These are phyloP conservation scores for Viola pubescens DNA, from an alignment of 441 rosid species.

Conservation along the genomic window DNA sequence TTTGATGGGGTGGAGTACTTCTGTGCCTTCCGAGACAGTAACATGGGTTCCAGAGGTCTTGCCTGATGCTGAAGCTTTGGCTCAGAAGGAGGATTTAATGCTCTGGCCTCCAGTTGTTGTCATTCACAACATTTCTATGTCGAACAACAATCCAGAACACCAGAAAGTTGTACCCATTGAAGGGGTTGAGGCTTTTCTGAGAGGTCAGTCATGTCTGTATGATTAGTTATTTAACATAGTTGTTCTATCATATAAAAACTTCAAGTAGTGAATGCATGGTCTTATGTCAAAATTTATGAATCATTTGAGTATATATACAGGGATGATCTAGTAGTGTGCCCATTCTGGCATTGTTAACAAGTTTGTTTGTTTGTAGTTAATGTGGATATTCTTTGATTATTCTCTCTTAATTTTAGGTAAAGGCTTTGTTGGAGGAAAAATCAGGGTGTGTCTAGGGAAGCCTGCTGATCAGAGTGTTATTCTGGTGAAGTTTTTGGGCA, in stretches of 20 bases:
- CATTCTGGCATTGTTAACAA: too few relatives aligned
- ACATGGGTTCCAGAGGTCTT: constrained; percentile 45
- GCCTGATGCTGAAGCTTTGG: constrained; percentile 38
- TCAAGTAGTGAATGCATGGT: constrained; percentile 5
- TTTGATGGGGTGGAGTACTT: constrained; percentile 54
- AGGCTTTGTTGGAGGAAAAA: constrained; percentile 44
- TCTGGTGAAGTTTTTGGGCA: constrained; percentile 45
- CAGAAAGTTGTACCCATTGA: constrained; percentile 44
- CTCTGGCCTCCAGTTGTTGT: constrained; percentile 62
- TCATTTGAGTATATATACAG: not conserved
- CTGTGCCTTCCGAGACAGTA: constrained; percentile 31
- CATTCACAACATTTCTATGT: constrained; percentile 47
- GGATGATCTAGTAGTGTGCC: not conserved
- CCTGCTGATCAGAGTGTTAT: constrained; percentile 56
- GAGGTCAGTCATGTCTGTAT: constrained; percentile 32
- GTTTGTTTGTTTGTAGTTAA: too few relatives aligned
- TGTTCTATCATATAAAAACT: too few relatives aligned
- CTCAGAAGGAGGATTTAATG: constrained; percentile 54
- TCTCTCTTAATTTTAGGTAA: constrained; percentile 26
- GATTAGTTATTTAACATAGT: not conserved
- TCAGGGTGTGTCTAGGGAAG: constrained; percentile 45
- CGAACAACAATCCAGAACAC: constrained; percentile 33
- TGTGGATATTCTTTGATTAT: not conserved
- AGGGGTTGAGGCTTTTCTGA: constrained; percentile 44
- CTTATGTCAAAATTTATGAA: not conserved